Base-by-base conservation (phyloP, 2,329 filamentous ascomycete species). In the Cladorrhinum sp. region DNA sequence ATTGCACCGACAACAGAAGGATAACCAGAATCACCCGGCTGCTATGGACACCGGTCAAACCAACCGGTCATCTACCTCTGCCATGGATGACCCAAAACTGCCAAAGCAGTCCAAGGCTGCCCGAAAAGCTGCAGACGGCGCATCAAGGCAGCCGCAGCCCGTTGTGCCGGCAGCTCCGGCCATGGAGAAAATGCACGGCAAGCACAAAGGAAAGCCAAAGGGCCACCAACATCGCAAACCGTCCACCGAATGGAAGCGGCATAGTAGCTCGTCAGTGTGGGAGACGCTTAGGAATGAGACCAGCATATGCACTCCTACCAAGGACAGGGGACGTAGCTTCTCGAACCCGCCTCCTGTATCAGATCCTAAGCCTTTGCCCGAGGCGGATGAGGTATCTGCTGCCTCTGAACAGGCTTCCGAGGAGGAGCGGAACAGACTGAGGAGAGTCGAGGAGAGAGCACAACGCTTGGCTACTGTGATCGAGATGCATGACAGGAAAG, bases 401-500 rank as follows among this genome's bases (percentile, higher is more conserved):
- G 2, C 18, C 5, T 16, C 7, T 20, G 3, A 3, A 46, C n/a
- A 46, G 42, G 50, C 20, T 21, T 16, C 33, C 16, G 53, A 57
- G 42, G 54, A 36, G n/a, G 59, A 54, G 21, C 36, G 39, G 5
- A 30, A 26, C 3, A 39, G 48, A 55, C 9, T 48, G 33, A 52
- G 39, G 8, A 46, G 54, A 18, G 8, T 48, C 4, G 14, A 49
- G 28, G 30, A 59, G 51, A 20, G 54, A 18, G 61, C 56, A 1
- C 9, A 46, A 14, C 53, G 58, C 6, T 55, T 30, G 8, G 39
- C 16, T 3, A n/a, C 26, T 10, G 42, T 61, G 12, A 66, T 66
- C 12, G 50, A 33, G 0, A 49, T 49, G 30, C 62, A 65, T 16
- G 60, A 65, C 23, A 50, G 24, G 21, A 51, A 58, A 21, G 26